Conservation (phyloP, 352 stramenopile species). For the Phytophthora pisi region DNA sequence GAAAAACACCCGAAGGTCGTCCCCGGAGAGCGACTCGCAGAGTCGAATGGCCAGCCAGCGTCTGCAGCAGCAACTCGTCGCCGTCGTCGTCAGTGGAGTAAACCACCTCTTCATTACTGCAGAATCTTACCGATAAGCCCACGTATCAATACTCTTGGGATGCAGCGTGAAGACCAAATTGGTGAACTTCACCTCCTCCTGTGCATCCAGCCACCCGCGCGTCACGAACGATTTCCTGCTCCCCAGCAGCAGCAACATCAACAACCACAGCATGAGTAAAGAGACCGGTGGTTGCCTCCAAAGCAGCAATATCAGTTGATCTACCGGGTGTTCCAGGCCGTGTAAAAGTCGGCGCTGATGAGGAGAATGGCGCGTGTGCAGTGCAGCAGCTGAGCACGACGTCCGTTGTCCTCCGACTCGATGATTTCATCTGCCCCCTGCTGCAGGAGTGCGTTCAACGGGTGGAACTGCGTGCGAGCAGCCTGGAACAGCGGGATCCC, state of each 20-base stretch:
- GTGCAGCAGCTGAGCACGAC: conserved; percentile 43
- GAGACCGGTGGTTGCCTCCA: neutral
- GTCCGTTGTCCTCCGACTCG: conserved; percentile 3
- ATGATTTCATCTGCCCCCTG: conserved; percentile 15
- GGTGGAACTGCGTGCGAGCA: conserved; percentile 59
- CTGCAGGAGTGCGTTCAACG: conserved; percentile 41
- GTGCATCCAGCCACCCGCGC: conserved; percentile 40
- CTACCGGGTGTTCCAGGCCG: conserved; percentile 83
- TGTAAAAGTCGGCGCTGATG: conserved; percentile 85
- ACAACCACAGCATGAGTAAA: no score
- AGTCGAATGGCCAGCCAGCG: conserved; percentile 61
- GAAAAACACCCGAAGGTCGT: conserved; percentile 47
- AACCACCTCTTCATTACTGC: neutral
- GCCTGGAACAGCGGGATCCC: conserved; percentile 58
- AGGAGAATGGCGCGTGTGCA: conserved; percentile 72
- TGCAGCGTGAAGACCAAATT: conserved; percentile 80
- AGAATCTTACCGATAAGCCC: conserved; percentile 67
- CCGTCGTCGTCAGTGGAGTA: conserved; percentile 7
- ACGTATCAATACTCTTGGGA: conserved; percentile 88
- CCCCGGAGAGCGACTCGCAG: conserved; percentile 19
- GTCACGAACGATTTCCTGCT: conserved; percentile 65
- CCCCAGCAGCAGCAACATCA: neutral
- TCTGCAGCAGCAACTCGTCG: conserved; percentile 22
- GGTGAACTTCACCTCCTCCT: conserved; percentile 65
- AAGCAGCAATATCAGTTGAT: neutral